phyloP scores from a whole-genome alignment of 306 rosid genomes.

The Cucumis cinereus region DNA sequence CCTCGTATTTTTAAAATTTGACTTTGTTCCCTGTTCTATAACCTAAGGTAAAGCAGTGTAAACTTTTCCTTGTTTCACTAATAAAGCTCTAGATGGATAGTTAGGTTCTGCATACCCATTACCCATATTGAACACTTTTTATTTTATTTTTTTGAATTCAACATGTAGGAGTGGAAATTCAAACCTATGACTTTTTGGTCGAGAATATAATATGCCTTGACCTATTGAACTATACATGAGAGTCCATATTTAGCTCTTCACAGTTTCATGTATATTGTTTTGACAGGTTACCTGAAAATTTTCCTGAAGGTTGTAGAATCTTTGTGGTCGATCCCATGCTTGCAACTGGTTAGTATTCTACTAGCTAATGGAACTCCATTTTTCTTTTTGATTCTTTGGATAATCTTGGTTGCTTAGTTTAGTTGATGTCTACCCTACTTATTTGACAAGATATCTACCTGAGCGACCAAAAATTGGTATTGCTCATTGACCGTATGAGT shows the following conservation, averaged over 20 bases:
- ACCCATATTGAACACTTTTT: no score
- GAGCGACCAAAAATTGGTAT: background rate
- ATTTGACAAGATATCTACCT: background rate
- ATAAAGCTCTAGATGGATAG: background rate
- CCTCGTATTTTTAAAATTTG: background rate
- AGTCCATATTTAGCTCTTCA: background rate
- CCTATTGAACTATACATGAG: background rate
- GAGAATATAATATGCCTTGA: background rate
- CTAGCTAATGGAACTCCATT: slow-evolving; percentile 11
- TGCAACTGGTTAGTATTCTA: slow-evolving; percentile 58
- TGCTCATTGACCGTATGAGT: background rate
- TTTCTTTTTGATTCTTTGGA: background rate
- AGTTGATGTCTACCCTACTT: background rate
- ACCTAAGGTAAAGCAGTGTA: background rate
- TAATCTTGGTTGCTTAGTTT: background rate
- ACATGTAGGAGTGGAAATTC: background rate
- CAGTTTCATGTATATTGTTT: background rate
- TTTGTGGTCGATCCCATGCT: slow-evolving; percentile 90
- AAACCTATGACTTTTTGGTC: background rate
- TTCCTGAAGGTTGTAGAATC: slow-evolving; percentile 65
- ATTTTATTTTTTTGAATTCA: background rate
- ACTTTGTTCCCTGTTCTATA: background rate
- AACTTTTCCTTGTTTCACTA: background rate
- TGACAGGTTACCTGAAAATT: slow-evolving; percentile 62
- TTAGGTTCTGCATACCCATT: no score